Base-by-base conservation (phyloP, 495 filamentous ascomycete species). In the Hapsidospora chrysogenum region DNA sequence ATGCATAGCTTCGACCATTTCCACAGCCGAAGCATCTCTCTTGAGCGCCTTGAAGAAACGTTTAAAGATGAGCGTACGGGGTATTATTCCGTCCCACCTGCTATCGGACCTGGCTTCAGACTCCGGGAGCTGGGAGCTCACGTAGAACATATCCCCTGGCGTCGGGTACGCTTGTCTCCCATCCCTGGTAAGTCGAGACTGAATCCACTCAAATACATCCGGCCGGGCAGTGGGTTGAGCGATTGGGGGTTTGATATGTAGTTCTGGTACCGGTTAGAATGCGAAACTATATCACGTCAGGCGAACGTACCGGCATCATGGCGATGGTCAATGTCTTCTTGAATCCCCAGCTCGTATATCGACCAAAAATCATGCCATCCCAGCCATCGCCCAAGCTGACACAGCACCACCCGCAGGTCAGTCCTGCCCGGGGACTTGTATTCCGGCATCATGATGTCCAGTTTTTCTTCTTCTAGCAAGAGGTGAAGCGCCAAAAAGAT, bases 361-460 rank as follows among this genome's bases (percentile, higher is more conserved):
- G 67, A 50, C 35, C 67, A 64, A 78, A 85, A 96, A 17, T 62
- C 63, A 10, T 58, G 42, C 83, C 86, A 94, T 5, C 77, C 71
- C n/a, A 96, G 53, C 85, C 85, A 96, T 37, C 64, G 61, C 4
- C 78, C 72, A 38, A 97, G 57, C 45, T 93, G 87, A 17, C 78
- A 76, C 11, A 97, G 57, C 2, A 94, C 45, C 3, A 76, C 70
- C 22, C 70, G 69, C 29, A 94, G 54, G 38, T 72, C 65, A 30
- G 63, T 54, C 19, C 58, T 44, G 20, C 69, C 57, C 29, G 60
- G 54, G 26, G 61, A 62, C 7, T 66, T 61, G 33, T 64, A 58
- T 39, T 78, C 67, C 0, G 63, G 59, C 16, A 70, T 60, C 14
- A 74, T 64, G 18, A 73, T 71, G 31, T 81, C 75, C 4, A 97